A percentile compares a stretch with the other conserved stretches of the same genome.
Evolutionary conservation across 352 stramenopile genomes (phyloP).

Genomic region (Pythium rhizo-oryzae): DNA sequence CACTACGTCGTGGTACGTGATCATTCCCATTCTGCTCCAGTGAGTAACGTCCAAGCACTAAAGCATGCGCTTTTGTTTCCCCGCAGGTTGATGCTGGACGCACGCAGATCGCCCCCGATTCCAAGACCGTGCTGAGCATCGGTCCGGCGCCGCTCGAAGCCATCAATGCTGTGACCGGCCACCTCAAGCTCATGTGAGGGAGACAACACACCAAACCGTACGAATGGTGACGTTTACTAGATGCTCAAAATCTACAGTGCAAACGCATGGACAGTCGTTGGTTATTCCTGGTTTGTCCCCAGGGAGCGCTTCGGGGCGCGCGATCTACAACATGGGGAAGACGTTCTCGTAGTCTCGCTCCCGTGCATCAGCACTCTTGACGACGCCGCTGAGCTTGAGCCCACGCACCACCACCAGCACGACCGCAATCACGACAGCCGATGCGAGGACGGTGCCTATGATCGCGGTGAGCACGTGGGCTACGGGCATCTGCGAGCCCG

Average conservation of each 20-base stretch:
- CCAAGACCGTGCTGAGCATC: constrained; percentile 85
- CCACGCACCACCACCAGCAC: constrained; percentile 40
- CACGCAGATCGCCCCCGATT: constrained; percentile 85
- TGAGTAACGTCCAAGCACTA: neutral
- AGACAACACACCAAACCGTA: neutral
- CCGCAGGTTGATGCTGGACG: constrained; percentile 72
- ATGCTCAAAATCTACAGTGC: constrained; percentile 3
- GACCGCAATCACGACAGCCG: constrained; percentile 35
- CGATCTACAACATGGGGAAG: constrained; percentile 57
- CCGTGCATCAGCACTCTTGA: constrained; percentile 39
- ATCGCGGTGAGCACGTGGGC: constrained; percentile 50
- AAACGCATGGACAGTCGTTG: neutral
- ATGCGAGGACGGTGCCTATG: constrained; percentile 48
- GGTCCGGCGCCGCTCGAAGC: constrained; percentile 67
- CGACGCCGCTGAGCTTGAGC: constrained; percentile 40
- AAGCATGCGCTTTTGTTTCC: neutral
- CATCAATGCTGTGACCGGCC: constrained; percentile 74
- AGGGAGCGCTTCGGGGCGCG: too few species aligned
- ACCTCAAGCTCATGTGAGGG: constrained; percentile 88
- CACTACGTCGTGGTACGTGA: constrained; percentile 78
- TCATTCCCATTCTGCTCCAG: neutral
- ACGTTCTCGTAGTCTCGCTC: constrained; percentile 50
- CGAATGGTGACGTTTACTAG: neutral
- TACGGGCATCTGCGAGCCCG: neutral
- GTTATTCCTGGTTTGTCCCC: neutral